These are phyloP conservation scores for Bidens hawaiensis DNA, from an alignment of 140 eudicot genomes.

Conservation along the genomic window DNA sequence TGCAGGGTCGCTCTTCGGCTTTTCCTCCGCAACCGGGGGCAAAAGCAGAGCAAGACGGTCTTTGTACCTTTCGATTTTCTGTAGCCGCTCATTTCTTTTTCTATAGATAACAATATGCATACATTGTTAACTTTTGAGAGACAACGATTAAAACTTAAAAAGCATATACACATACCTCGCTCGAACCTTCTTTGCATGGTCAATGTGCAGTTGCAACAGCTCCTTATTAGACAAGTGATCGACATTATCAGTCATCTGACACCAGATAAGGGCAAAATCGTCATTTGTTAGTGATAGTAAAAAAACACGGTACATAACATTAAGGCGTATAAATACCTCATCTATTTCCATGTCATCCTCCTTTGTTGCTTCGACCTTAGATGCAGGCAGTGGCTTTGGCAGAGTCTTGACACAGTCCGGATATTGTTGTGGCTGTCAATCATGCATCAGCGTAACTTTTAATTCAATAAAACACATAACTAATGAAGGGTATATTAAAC, in stretches of 20 bases:
- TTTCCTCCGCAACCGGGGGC: constrained; percentile 61
- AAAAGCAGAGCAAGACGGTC: constrained; percentile 86
- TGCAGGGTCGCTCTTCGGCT: constrained; percentile 2
- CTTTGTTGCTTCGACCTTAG: constrained; percentile 34
- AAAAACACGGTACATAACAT: neutral
- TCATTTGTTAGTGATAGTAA: neutral
- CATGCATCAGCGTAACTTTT: neutral
- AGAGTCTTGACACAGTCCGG: constrained; percentile 59
- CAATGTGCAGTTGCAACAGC: constrained; percentile 64
- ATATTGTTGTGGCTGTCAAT: constrained; percentile 59
- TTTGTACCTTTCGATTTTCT: constrained; percentile 75
- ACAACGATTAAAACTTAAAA: neutral
- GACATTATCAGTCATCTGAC: constrained; percentile 46
- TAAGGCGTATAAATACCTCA: constrained; percentile 40
- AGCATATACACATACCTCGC: constrained; percentile 40
- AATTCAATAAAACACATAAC: neutral
- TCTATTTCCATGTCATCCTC: constrained; percentile 46
- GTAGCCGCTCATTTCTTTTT: constrained; percentile 68
- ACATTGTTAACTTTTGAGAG: neutral
- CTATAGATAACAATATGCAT: constrained; percentile 34
- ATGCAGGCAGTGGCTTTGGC: constrained; percentile 79
- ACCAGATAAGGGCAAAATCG: constrained; percentile 13
- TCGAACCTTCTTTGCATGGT: constrained; percentile 87
- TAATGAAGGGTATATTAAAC: neutral
- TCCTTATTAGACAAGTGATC: constrained; percentile 60